Percentiles rank a stretch among this genome's conserved stretches.
Evolutionary conservation across 768 basidiomycete genomes (phyloP).

Genomic region (Chlorophyllum brunneum): DNA sequence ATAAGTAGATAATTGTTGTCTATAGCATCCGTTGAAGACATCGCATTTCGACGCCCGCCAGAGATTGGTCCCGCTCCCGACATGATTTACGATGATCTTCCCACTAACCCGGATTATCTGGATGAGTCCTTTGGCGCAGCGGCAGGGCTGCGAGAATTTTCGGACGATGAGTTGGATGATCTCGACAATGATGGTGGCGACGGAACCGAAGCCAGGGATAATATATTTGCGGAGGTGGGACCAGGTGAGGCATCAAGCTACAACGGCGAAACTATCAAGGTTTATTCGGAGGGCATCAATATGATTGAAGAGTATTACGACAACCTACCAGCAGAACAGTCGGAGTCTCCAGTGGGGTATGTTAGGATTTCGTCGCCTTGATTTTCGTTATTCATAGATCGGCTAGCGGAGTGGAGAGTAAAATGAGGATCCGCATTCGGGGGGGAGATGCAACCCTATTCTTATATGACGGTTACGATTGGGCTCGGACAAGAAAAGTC

Average conservation of each 20-base stretch:
- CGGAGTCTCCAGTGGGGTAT: conserved; percentile 45
- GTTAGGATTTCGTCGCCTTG: conserved; percentile 15
- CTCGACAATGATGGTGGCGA: conserved; percentile 42
- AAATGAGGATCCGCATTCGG: conserved; percentile 49
- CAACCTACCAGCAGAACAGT: conserved; percentile 52
- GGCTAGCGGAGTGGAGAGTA: conserved; percentile 30
- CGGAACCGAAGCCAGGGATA: conserved; percentile 18
- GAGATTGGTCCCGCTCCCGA: conserved; percentile 80
- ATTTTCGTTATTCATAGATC: not conserved
- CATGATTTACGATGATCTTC: conserved; percentile 89
- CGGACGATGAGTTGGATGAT: conserved; percentile 71
- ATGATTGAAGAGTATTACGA: conserved; percentile 75
- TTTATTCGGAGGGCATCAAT: conserved; percentile 60
- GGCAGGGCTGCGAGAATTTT: conserved; percentile 68
- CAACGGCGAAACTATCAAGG: conserved; percentile 83
- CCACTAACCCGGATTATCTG: conserved; percentile 84
- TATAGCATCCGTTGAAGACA: conserved; percentile 73
- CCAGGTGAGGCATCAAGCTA: conserved; percentile 52
- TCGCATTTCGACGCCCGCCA: conserved; percentile 72
- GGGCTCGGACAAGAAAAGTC: conserved; percentile 76
- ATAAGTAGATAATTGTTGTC: not conserved
- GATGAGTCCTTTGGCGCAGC: conserved; percentile 79
- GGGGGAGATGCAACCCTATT: conserved; percentile 64
- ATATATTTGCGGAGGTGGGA: conserved; percentile 23
- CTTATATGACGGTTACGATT: conserved; percentile 95